A percentile compares a stretch with the other conserved stretches of the same genome.
Evolutionary conservation across 2,329 filamentous ascomycete species (phyloP).

Genomic region (Aphanoascus verrucosus): DNA sequence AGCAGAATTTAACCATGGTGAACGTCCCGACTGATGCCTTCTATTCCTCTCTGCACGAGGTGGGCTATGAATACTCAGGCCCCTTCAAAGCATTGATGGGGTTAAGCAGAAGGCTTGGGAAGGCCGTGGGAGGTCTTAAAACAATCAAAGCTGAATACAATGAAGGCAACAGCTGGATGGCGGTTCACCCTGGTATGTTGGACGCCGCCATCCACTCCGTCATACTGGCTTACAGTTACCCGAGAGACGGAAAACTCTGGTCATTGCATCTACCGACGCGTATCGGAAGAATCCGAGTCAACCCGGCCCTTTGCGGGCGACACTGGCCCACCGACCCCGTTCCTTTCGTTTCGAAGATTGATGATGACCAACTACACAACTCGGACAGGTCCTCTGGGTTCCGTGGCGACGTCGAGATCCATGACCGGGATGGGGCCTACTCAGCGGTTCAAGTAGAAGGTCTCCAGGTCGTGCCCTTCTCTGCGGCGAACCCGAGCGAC

Average conservation of each 20-base stretch:
- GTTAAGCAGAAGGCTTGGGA: slow-evolving; percentile 1
- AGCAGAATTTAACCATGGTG: neutral
- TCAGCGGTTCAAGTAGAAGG: slow-evolving; percentile 5
- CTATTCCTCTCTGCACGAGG: slow-evolving; percentile 16
- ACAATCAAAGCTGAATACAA: slow-evolving; percentile 6
- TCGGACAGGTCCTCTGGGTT: neutral
- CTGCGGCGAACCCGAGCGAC: neutral
- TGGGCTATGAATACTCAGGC: slow-evolving; percentile 19
- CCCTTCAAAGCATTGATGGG: slow-evolving; percentile 16
- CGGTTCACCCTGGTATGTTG: slow-evolving; percentile 20
- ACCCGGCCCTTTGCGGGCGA: no score
- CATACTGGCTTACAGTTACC: slow-evolving; percentile 19
- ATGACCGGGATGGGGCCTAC: neutral
- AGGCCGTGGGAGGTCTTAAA: slow-evolving; percentile 11
- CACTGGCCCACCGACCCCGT: no score
- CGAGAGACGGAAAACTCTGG: slow-evolving; percentile 16
- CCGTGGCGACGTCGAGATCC: neutral
- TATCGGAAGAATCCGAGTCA: slow-evolving; percentile 12
- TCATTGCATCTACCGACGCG: slow-evolving; percentile 16
- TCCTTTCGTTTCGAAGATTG: slow-evolving; percentile 27
- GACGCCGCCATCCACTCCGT: slow-evolving; percentile 25
- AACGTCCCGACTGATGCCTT: slow-evolving; percentile 14
- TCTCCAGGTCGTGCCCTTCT: neutral
- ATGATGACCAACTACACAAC: slow-evolving; percentile 14
- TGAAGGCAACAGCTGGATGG: slow-evolving; percentile 7